These are phyloP conservation scores for Chalciporus sphaerocephalus DNA, from an alignment of 768 basidiomycete species.

Conservation along the genomic window DNA sequence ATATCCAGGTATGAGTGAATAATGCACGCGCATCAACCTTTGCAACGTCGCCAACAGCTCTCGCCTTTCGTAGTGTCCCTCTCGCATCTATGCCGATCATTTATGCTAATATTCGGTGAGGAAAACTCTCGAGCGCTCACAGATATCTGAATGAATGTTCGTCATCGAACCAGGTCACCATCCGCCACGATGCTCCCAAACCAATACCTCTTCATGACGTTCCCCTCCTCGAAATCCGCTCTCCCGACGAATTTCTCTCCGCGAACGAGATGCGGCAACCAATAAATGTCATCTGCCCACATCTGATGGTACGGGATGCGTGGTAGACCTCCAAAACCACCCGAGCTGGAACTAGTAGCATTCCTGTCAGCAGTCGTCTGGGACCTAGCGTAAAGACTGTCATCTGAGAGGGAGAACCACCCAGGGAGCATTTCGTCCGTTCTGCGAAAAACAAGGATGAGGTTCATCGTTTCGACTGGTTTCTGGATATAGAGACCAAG, in stretches of 20 bases:
- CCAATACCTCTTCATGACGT: constrained; percentile 67
- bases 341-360: not conserved
- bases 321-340: constrained; percentile 13
- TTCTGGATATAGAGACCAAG: not conserved
- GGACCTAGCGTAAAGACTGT: constrained; percentile 14
- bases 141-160: too few species aligned
- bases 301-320: constrained; percentile 55
- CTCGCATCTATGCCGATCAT: too few species aligned
- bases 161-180: too few species aligned
- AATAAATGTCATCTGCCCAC: constrained; percentile 62
- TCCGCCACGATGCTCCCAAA: constrained; percentile 56
- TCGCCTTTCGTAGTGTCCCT: too few species aligned
- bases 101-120: too few species aligned
- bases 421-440: constrained; percentile 85
- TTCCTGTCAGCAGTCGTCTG: not conserved
- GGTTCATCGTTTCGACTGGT: too few species aligned
- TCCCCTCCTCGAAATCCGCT: constrained; percentile 68
- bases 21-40: too few species aligned
- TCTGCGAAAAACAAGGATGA: too few species aligned
- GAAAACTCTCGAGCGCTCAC: not conserved
- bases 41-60: too few species aligned
- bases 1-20: too few species aligned
- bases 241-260: constrained; percentile 44
- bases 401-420: constrained; percentile 56
- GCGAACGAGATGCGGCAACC: constrained; percentile 60